Base-by-base conservation (phyloP, 306 rosid species). In the Myrica gale region DNA sequence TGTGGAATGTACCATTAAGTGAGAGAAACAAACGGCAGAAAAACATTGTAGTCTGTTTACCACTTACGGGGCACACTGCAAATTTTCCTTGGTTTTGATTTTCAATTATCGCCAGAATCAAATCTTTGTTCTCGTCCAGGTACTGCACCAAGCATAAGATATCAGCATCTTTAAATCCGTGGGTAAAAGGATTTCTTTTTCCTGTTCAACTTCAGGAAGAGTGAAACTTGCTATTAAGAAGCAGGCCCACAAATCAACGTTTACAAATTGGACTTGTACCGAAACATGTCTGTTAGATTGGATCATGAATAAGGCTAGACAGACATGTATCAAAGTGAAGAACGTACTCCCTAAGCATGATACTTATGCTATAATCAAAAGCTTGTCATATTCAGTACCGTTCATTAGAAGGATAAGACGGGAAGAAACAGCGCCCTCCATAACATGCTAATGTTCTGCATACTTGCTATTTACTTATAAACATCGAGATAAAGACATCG, bases 81-180 rank as follows among this genome's bases (percentile, higher is more conserved):
- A 56, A 65, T 56, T 75, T 87, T 71, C 88, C 90, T 73, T 51
- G 62, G n/a, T 76, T 89, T 75, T 84, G 87, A 26, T 71, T 21
- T 53, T 85, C 88, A 82, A 89, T 4, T 77, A 83, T 78, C 48
- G 83, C 71, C 69, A 84, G 50, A 71, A 89, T 85, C 84, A 89
- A 72, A 69, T 87, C 84, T 78, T 73, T 57, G 65, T 87, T 89
- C 84, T 89, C 89, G 69, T 85, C 90, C 83, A 89, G 71, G 76
- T 68, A 86, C 90, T 89, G 83, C 82, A 74, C 72, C 75, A 86
- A 80, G 71, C 8, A 82, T 68, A 82, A 81, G 6, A 82, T 62
- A 32, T 68, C 20, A 48, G 21, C 39, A 8, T 37, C 9, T 44
- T 21, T 60, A 73, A 46, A 83, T 55, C 71, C 75, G 39, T 26